Percentiles rank a stretch among this genome's conserved stretches.
Evolutionary conservation across 2,329 filamentous ascomycete genomes (phyloP).

Genomic region (Neodidymelliopsis sp.): DNA sequence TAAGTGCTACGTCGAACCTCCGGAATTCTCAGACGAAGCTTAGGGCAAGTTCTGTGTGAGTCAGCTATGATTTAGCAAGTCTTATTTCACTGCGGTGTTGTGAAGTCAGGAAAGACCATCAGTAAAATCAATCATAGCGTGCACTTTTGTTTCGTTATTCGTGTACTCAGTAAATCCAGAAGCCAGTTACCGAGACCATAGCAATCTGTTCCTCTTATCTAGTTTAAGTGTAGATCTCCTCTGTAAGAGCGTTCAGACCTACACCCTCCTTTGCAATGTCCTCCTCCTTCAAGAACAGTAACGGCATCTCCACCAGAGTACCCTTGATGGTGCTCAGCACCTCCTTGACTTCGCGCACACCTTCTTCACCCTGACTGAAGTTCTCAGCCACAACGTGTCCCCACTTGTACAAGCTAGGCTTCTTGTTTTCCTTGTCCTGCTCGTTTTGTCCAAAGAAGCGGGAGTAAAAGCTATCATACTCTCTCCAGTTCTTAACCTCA

Average conservation of each 20-base stretch:
- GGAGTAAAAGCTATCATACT: constrained; percentile 76
- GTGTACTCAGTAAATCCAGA: not conserved
- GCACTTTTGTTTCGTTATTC: not conserved
- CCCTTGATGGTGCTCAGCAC: constrained; percentile 74
- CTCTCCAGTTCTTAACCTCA: constrained; percentile 71
- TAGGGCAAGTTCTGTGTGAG: no score
- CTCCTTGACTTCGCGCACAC: constrained; percentile 62
- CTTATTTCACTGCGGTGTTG: no score
- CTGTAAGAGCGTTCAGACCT: constrained; percentile 59
- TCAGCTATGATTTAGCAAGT: no score
- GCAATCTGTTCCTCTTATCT: not conserved
- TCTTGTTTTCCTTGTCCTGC: constrained; percentile 50
- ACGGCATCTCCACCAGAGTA: constrained; percentile 81
- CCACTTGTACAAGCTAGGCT: constrained; percentile 73
- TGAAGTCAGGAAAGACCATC: no score
- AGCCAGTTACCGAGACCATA: not conserved
- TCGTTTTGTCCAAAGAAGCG: constrained; percentile 65
- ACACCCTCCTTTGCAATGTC: constrained; percentile 87
- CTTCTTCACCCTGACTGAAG: constrained; percentile 53
- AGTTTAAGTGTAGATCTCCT: constrained; percentile 56
- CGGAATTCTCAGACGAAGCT: no score
- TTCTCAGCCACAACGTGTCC: constrained; percentile 78
- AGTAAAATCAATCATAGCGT: not conserved
- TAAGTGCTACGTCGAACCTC: no score
- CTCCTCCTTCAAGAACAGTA: constrained; percentile 83